These are phyloP conservation scores for Triticum dicoccoides DNA, from an alignment of 176 grass and related monocot genomes.

Conservation along the genomic window DNA sequence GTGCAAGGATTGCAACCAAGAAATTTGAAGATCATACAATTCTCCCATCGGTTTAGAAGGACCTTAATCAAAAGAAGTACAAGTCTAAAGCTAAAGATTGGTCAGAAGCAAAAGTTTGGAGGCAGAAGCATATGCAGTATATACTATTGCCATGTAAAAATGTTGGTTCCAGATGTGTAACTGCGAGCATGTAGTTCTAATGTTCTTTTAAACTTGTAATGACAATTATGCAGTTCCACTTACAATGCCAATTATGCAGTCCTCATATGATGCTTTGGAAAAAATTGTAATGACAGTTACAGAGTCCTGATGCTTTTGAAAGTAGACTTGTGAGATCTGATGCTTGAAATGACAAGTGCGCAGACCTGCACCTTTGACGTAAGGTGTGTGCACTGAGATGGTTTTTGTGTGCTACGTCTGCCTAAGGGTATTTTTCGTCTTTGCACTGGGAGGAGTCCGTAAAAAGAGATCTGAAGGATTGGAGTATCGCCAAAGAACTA, in stretches of 20 bases:
- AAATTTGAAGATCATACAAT: neutral
- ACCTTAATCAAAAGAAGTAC: neutral
- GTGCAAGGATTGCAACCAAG: neutral
- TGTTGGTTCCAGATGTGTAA: neutral
- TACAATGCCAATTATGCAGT: neutral
- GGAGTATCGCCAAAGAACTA: too few relatives aligned
- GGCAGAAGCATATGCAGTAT: neutral
- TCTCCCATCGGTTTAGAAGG: neutral
- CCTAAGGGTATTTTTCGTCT: neutral
- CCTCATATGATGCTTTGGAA: neutral
- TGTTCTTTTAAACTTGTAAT: neutral
- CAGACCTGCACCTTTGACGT: neutral
- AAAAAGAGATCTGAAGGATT: too few relatives aligned
- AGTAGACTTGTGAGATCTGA: neutral
- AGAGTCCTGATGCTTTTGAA: neutral
- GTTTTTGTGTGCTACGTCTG: neutral
- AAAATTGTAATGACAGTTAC: neutral
- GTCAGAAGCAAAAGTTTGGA: neutral
- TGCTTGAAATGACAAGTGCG: neutral
- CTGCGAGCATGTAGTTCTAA: neutral
- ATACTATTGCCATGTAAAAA: neutral
- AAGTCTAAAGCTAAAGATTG: neutral
- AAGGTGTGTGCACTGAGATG: neutral
- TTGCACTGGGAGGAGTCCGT: neutral
- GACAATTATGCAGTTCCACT: neutral